Evolutionary conservation across 768 basidiomycete genomes (phyloP), one percentile per base, ranked within the genome.

Genomic region (Porphyrellus cyaneotinctus): DNA sequence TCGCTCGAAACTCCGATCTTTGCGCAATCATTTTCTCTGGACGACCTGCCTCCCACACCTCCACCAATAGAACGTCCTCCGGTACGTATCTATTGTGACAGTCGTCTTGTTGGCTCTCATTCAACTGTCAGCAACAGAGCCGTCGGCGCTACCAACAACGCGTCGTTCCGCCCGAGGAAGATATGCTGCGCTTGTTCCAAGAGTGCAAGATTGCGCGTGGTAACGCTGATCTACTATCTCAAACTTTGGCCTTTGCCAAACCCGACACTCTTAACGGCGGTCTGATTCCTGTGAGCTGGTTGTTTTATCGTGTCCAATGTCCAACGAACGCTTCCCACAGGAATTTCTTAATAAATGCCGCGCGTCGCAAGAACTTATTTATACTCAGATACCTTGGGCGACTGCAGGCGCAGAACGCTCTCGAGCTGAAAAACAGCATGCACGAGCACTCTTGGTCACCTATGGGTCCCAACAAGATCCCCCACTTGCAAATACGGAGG

Each of bases 341-440:
- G 93, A 95, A 71, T 94, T 93, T 62, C 81, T 89, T 60, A 62
- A 68, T 15, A 89, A 90, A 63, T 93, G 91, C 65, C 78, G 82
- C 28, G 76, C 80, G 4, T 92, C 90, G 3, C 91, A 92, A 68
- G 92, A 93, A 54, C 78, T 94, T 12, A 82, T 95, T 24, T 85
- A 76, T 57, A 84, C 87, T 12, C 93, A 95, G 69, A 93, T 97
- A 60, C 84, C 88, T 8, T 95, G 94, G 93, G 94, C 94, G 4
- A 80, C 84, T 20, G 84, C 91, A 1, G 81, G 85, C 14, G 92
- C 92, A 2, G 86, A 88, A 59, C 81, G 81, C 42, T 87, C 87
- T 9, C 77, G 88, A 31, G 60, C 63, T 13, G 68, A 58, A 56
- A 64, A 12, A 67, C 54, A 43, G 17, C 51, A 52, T 18, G 49